Evolutionary conservation across 116 monocot genomes (phyloP).

Genomic region (Posidonia oceanica): DNA sequence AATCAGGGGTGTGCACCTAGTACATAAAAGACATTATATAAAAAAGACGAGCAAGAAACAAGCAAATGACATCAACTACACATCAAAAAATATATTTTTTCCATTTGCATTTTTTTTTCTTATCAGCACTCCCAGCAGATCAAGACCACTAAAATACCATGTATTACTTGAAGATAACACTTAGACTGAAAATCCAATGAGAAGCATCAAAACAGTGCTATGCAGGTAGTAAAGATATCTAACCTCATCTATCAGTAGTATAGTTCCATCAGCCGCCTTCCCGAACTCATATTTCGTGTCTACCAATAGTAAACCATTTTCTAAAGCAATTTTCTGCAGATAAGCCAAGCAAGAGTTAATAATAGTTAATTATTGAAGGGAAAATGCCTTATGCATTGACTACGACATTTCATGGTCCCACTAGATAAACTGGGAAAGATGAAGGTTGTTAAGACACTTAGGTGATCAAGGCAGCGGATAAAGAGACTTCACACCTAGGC

Average conservation of each 20-base stretch:
- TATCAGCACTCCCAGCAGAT: not conserved
- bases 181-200: not conserved
- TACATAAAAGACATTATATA: not conserved
- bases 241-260: slow-evolving; percentile 95
- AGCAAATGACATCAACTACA: not conserved
- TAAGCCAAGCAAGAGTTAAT: not conserved
- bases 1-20: slow-evolving; percentile 97
- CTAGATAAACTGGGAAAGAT: too few relatives aligned
- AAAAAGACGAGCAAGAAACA: not conserved
- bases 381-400: too few relatives aligned
- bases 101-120: not conserved
- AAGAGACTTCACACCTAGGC: too few relatives aligned
- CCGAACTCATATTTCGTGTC: slow-evolving; percentile 99
- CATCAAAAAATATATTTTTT: not conserved
- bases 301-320: slow-evolving; percentile 82
- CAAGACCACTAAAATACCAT: not conserved
- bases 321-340: slow-evolving; percentile 73
- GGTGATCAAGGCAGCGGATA: too few relatives aligned
- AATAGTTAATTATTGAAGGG: too few relatives aligned
- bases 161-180: not conserved
- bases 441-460: too few relatives aligned
- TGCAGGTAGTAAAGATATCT: not conserved
- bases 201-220: not conserved
- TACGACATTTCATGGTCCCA: too few relatives aligned
- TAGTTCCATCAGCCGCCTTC: slow-evolving; percentile 68